Conservation (phyloP, 2,329 filamentous ascomycete species). For the Cladosporium sp. region DNA sequence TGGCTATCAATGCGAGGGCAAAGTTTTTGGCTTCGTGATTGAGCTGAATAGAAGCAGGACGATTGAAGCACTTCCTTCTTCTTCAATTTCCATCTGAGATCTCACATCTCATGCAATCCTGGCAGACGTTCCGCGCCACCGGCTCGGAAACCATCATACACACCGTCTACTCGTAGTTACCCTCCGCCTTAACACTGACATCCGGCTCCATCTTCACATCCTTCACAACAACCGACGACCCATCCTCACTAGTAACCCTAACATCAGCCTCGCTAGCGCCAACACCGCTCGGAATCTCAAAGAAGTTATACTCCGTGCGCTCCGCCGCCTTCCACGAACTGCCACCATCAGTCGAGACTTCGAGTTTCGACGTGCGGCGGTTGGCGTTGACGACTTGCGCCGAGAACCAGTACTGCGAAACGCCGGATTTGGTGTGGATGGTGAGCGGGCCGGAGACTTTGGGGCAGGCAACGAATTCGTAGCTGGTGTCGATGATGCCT, state of each 20-base stretch:
- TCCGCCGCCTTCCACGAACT: constrained; percentile 54
- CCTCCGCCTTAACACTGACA: constrained; percentile 15
- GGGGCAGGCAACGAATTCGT: constrained; percentile 48
- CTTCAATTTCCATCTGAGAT: too few species aligned
- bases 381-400: constrained; percentile 64
- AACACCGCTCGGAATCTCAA: constrained; percentile 18
- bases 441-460: constrained; percentile 44
- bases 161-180: constrained; percentile 18
- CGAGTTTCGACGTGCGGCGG: constrained; percentile 50
- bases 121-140: too few species aligned
- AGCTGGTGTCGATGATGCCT: constrained; percentile 48
- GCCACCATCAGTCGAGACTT: constrained; percentile 60
- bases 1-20: neutral
- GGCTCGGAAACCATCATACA: neutral
- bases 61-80: too few species aligned
- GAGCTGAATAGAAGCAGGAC: neutral
- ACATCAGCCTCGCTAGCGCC: constrained; percentile 17
- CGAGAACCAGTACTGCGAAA: constrained; percentile 51
- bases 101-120: neutral
- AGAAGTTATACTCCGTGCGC: constrained; percentile 40
- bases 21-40: neutral
- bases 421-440: constrained; percentile 51
- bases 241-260: constrained; percentile 17
- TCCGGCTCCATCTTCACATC: constrained; percentile 18
- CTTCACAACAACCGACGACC: constrained; percentile 19